Percentiles rank a stretch among this genome's conserved stretches.
Evolutionary conservation across 2,329 filamentous ascomycete genomes (phyloP).

Genomic region (Blastomyces silverae): DNA sequence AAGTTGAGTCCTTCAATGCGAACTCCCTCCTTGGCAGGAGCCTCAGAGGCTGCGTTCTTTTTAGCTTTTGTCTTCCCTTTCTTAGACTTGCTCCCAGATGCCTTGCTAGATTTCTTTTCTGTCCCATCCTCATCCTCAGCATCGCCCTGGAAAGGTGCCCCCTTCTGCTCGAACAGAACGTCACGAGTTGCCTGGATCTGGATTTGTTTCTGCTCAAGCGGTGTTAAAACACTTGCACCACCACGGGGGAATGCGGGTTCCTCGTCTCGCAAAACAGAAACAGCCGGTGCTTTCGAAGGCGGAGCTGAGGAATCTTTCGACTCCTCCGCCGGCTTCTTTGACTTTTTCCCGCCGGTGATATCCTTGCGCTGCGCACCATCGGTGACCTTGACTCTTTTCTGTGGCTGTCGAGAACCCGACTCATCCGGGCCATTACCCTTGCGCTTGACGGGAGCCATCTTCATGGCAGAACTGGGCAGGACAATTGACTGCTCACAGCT

Average conservation of each 20-base stretch:
- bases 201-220: conserved; percentile 93
- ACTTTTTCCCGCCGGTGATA: conserved; percentile 29
- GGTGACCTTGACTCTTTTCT: conserved; percentile 39
- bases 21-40: conserved; percentile 48
- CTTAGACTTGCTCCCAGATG: conserved; percentile 34
- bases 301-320: conserved; percentile 18
- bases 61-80: conserved; percentile 47
- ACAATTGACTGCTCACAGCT: conserved; percentile 8
- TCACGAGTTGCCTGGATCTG: conserved; percentile 88
- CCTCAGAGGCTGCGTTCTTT: conserved; percentile 47
- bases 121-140: conserved; percentile 27
- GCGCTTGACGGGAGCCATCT: conserved; percentile 44
- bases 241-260: conserved; percentile 89
- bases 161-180: conserved; percentile 78
- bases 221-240: conserved; percentile 81
- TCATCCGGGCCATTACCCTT: conserved; percentile 39
- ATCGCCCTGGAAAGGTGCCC: conserved; percentile 38
- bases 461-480: conserved; percentile 15
- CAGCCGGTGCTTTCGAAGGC: conserved; percentile 16
- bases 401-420: conserved; percentile 31
- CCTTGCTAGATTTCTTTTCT: conserved; percentile 36
- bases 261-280: conserved; percentile 59
- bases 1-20: conserved; percentile 83
- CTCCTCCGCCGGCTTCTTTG: conserved; percentile 21
- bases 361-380: conserved; percentile 33